Evolutionary conservation across 1,284 basidiomycete genomes (phyloP).

Genomic region (Veloboletus limbatus): DNA sequence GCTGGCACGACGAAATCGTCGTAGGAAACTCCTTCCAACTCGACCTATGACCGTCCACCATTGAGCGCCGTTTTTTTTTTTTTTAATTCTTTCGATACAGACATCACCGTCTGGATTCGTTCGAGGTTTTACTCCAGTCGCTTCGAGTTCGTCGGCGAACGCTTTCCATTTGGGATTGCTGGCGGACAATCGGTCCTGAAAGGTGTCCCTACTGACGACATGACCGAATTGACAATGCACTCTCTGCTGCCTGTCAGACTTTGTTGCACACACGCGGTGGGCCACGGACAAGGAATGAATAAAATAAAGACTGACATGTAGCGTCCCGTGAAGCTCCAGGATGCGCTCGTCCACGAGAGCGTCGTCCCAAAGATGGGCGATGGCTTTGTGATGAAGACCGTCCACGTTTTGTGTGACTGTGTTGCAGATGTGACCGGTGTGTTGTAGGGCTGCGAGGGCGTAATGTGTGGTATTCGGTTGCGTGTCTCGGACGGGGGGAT

Average conservation of each 20-base stretch:
- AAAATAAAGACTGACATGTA: constrained; percentile 62
- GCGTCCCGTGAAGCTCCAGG: constrained; percentile 85
- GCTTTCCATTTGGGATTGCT: constrained; percentile 80
- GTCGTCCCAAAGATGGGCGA: constrained; percentile 41
- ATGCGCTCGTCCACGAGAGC: constrained; percentile 46
- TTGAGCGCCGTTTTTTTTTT: not conserved
- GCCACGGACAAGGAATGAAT: not conserved
- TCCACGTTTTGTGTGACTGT: constrained; percentile 93
- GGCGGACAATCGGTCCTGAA: constrained; percentile 70
- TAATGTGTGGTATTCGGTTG: constrained; percentile 86
- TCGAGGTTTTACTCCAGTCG: constrained; percentile 59
- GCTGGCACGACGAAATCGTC: constrained; percentile 76
- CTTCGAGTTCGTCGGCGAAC: constrained; percentile 66
- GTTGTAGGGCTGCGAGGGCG: constrained; percentile 78
- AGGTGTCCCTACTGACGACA: constrained; percentile 59
- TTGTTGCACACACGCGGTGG: not conserved
- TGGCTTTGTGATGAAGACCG: constrained; percentile 81
- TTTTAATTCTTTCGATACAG: constrained; percentile 26
- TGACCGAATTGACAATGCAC: constrained; percentile 77
- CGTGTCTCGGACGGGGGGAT: constrained; percentile 76
- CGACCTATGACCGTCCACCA: constrained; percentile 51
- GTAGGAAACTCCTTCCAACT: constrained; percentile 75
- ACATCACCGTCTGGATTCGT: constrained; percentile 95
- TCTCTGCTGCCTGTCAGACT: constrained; percentile 41
- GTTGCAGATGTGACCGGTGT: constrained; percentile 58